Percentiles rank a stretch among this genome's conserved stretches.
phyloP scores from a whole-genome alignment of 1,284 basidiomycete species.

The Cryptococcus sp. region DNA sequence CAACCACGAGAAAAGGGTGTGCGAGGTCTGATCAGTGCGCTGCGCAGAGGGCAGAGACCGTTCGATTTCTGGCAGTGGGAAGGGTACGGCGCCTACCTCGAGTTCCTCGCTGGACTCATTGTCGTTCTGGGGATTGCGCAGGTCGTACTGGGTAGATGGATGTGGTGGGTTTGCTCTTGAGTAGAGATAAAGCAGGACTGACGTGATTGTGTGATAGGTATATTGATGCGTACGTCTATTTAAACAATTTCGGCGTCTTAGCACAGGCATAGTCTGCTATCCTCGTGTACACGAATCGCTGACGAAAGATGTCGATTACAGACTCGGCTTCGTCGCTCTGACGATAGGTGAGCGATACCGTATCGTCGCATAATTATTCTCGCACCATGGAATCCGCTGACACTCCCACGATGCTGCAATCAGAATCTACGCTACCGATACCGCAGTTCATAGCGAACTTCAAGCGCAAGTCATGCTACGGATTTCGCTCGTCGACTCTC shows the following conservation, averaged over 20 bases:
- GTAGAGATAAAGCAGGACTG: too few species aligned
- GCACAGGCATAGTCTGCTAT: not conserved
- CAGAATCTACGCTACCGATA: slow-evolving; percentile 58
- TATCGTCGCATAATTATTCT: not conserved
- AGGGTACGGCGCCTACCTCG: slow-evolving; percentile 54
- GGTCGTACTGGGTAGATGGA: slow-evolving; percentile 44
- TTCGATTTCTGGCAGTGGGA: slow-evolving; percentile 57
- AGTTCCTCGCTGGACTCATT: slow-evolving; percentile 55
- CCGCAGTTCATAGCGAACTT: slow-evolving; percentile 58
- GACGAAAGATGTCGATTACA: slow-evolving; percentile 24
- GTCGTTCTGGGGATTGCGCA: slow-evolving; percentile 49
- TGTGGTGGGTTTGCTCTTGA: slow-evolving; percentile 38
- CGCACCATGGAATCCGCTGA: not conserved
- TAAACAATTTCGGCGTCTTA: slow-evolving; percentile 24
- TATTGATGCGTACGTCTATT: slow-evolving; percentile 44
- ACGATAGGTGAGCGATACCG: slow-evolving; percentile 48
- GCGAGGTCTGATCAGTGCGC: slow-evolving; percentile 4
- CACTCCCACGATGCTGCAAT: not conserved
- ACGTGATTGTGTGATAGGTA: slow-evolving; percentile 28
- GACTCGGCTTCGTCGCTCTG: slow-evolving; percentile 57
- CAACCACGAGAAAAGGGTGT: not conserved
- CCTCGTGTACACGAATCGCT: slow-evolving; percentile 11
- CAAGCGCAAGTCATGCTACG: slow-evolving; percentile 55
- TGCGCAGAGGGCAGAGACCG: slow-evolving; percentile 33
- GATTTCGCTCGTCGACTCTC: slow-evolving; percentile 56